Base-by-base conservation (phyloP, 106 monocot genomes). In the Dendrobium huoshanense region DNA sequence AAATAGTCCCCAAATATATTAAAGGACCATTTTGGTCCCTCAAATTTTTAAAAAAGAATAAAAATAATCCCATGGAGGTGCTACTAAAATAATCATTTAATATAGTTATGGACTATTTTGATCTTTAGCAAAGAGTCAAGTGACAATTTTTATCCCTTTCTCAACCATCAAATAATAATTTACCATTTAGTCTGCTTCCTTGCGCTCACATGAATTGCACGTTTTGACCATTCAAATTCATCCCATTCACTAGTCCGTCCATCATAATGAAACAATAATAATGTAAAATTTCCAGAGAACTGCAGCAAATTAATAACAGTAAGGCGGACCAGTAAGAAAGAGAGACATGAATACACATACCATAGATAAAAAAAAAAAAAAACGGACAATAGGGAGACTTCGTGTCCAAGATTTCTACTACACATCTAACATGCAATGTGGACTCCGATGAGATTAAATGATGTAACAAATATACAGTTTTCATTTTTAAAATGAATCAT, bases 211-310 rank as follows among this genome's bases (percentile, higher is more conserved):
- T 81, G 81, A 54, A 81, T 81, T 16, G 81, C 81, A 75, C 41
- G 75, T 76, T 81, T 75, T 48, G 81, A 81, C 81, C 81, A 81
- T 54, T 81, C 81, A 65, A 81, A 89, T 75, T 89, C 87, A 81
- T 92, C 92, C 92, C 92, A 92, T 68, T 89, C 89, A 74, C 78
- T 85, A 49, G 82, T 74, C 40, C 78, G 87, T 22, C 87, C 89
- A 87, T 92, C 92, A 75, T 92, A 92, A 84, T 92, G 92, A 77
- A 92, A 92, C 44, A 92, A 65, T 40, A 92, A 24, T n/a, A 87
- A 89, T 2, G 85, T 86, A 75, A 89, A 92, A 77, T 89, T 83
- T 37, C 78, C 87, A 33, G 87, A 86, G 72, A 92, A 92, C 92
- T 92, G 83, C 75, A 86, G 9, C 48, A 48, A 72, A 17, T 72